Conservation (phyloP, 2,329 filamentous ascomycete genomes). For the Lachnellula arida region DNA sequence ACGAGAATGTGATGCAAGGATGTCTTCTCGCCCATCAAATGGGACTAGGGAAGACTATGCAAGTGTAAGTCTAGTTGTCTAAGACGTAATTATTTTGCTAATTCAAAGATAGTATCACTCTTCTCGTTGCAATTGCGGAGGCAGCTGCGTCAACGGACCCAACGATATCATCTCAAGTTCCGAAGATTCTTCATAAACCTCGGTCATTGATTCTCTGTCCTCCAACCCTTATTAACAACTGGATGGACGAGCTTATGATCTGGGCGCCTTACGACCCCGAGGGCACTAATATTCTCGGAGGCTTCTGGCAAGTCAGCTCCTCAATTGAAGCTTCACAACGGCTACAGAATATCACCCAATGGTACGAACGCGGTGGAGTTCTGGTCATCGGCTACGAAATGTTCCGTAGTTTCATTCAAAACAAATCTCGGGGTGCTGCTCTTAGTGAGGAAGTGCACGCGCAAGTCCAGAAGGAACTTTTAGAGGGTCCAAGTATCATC, state of each 20-base stretch:
- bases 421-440: slow-evolving; percentile 20
- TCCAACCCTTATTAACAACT: slow-evolving; percentile 71
- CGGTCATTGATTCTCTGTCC: slow-evolving; percentile 73
- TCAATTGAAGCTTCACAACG: slow-evolving; percentile 36
- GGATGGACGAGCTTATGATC: slow-evolving; percentile 68
- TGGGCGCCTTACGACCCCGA: slow-evolving; percentile 54
- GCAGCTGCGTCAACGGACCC: slow-evolving; percentile 56
- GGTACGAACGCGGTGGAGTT: slow-evolving; percentile 64
- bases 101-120: slow-evolving; percentile 52
- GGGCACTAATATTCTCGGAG: slow-evolving; percentile 42
- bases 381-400: slow-evolving; percentile 73
- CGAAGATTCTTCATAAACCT: slow-evolving; percentile 54
- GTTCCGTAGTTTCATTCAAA: slow-evolving; percentile 46
- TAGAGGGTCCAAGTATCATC: slow-evolving; percentile 63
- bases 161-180: slow-evolving; percentile 60
- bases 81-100: slow-evolving; percentile 2
- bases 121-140: slow-evolving; percentile 71
- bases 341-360: slow-evolving; percentile 45
- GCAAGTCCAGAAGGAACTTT: slow-evolving; percentile 44
- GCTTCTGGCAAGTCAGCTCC: slow-evolving; percentile 51
- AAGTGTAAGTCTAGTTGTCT: slow-evolving; percentile 49
- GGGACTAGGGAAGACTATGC: slow-evolving; percentile 91
- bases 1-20: slow-evolving; percentile 57
- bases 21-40: slow-evolving; percentile 85
- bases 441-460: slow-evolving; percentile 35